Evolutionary conservation across 2,329 filamentous ascomycete genomes (phyloP).

Genomic region (Microcyclospora pomicola): DNA sequence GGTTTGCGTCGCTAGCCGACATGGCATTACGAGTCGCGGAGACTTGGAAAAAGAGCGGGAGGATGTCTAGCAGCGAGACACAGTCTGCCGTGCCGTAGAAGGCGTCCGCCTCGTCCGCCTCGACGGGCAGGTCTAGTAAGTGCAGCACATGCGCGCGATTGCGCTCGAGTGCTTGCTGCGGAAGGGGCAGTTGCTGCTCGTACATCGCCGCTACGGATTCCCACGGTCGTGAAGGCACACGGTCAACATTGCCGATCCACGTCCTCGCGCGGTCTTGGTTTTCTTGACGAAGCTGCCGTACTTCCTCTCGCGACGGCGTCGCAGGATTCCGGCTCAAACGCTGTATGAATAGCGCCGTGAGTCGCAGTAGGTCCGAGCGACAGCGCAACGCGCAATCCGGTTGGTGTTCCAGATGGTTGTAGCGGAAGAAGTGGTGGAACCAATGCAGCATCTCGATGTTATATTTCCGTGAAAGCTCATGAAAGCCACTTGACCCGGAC

Average conservation of each 20-base stretch:
- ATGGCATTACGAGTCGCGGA: conserved; percentile 26
- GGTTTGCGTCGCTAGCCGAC: conserved; percentile 13
- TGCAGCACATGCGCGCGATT: conserved; percentile 14
- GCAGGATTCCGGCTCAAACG: conserved; percentile 26
- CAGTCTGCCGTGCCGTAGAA: conserved; percentile 24
- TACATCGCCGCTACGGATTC: conserved; percentile 2
- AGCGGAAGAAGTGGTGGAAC: conserved; percentile 31
- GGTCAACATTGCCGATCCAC: conserved; percentile 13
- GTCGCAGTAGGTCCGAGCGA: conserved; percentile 35
- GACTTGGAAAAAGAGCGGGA: conserved; percentile 36
- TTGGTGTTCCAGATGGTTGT: conserved; percentile 23
- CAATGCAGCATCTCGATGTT: conserved; percentile 21
- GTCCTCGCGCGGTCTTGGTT: conserved; percentile 23
- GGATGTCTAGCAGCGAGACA: conserved; percentile 27
- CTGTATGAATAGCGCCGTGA: conserved; percentile 32
- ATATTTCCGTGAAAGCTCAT: neutral
- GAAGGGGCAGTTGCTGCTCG: conserved; percentile 7
- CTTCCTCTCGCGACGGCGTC: conserved; percentile 24
- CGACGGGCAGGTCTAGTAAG: conserved; percentile 9
- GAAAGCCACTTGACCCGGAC: neutral
- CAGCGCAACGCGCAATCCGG: conserved; percentile 30
- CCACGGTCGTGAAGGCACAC: conserved; percentile 7
- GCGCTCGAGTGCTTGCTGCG: conserved; percentile 6
- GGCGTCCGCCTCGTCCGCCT: conserved; percentile 9
- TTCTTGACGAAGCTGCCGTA: conserved; percentile 23